Evolutionary conservation across 371 early-diverging fungal species (phyloP), one percentile per base, ranked within the genome.

Genomic region (Haplosporangium sp.): DNA sequence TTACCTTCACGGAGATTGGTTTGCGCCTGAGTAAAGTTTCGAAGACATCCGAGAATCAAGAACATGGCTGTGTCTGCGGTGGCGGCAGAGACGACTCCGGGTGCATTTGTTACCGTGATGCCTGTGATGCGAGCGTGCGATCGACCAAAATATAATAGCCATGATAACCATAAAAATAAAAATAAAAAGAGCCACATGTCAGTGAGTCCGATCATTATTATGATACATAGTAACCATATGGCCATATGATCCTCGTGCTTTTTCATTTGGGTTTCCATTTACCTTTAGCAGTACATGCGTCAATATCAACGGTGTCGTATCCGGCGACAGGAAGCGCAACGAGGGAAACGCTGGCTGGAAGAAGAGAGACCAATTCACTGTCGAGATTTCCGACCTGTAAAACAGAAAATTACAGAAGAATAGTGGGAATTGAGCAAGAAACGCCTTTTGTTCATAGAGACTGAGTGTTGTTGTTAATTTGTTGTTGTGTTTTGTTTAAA

Each of bases 61-160:
- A 84, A 68, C 50, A 81, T 83, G 40, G 86, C 86, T 48, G 85
- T 81, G 55, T 87, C 88, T 6, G 88, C 89, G 0, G 86, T 86
- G 8, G 87, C 84, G 12, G 63, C 72, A 57, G 70, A 66, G 5
- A 73, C 74, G 36, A 64, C 81, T 18, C 74, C 81, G 18, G 74
- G 74, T 5, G 74, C 71, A 46, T 74, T 80, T 48, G 81, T 71
- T 13, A 80, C 62, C 9, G 63, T 56, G 37, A 79, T 62, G 14
- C 73, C 80, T 72, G 29, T 56, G 37, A 79, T 62, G 14, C 73
- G 73, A 68, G 29, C 45, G 20, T 18, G 11, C 18, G 21, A n/a
- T 8, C 36, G 53, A 53, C 18, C 29, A 29, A 29, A 29, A 29
- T 29, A 29, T 29, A 29, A 29, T 29, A 2, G 4, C 29, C 29